These are phyloP conservation scores for Chaetomidium leptoderma DNA, from an alignment of 495 filamentous ascomycete genomes.

Conservation along the genomic window DNA sequence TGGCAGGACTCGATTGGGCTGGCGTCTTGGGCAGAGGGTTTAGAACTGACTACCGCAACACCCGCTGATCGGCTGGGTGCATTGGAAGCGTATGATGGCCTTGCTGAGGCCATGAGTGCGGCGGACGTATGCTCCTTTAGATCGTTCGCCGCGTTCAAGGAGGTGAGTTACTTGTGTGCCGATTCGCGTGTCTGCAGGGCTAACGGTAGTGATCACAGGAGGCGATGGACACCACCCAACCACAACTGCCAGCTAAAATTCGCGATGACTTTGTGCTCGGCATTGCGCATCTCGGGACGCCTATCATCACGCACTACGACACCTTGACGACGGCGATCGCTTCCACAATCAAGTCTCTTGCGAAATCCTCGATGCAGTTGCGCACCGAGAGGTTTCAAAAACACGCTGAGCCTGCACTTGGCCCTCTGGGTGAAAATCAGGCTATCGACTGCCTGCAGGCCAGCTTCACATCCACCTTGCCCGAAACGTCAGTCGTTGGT, in stretches of 20 bases:
- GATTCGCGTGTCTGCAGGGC: slow-evolving; percentile 7
- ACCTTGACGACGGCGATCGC: slow-evolving; percentile 24
- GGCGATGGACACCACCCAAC: slow-evolving; percentile 57
- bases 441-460: slow-evolving; percentile 29
- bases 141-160: slow-evolving; percentile 36
- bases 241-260: slow-evolving; percentile 54
- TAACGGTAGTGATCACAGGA: slow-evolving; percentile 34
- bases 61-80: slow-evolving; percentile 20
- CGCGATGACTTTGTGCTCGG: slow-evolving; percentile 63
- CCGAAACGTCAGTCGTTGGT: slow-evolving; percentile 23
- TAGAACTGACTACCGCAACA: slow-evolving; percentile 23
- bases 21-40: slow-evolving; percentile 27
- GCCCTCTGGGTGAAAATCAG: slow-evolving; percentile 29
- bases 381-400: slow-evolving; percentile 5
- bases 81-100: slow-evolving; percentile 34
- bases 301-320: slow-evolving; percentile 25
- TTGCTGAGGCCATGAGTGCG: slow-evolving; percentile 44
- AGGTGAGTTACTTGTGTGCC: slow-evolving; percentile 34
- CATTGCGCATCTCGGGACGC: slow-evolving; percentile 55
- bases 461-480: slow-evolving; percentile 23
- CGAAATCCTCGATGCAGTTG: slow-evolving; percentile 30
- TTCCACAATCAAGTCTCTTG: slow-evolving; percentile 34
- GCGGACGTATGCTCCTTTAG: slow-evolving; percentile 46
- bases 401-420: slow-evolving; percentile 2
- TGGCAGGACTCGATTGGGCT: slow-evolving; percentile 36